These are phyloP conservation scores for Solanum ahanhuiri DNA, from an alignment of 257 asterid species.

Conservation along the genomic window DNA sequence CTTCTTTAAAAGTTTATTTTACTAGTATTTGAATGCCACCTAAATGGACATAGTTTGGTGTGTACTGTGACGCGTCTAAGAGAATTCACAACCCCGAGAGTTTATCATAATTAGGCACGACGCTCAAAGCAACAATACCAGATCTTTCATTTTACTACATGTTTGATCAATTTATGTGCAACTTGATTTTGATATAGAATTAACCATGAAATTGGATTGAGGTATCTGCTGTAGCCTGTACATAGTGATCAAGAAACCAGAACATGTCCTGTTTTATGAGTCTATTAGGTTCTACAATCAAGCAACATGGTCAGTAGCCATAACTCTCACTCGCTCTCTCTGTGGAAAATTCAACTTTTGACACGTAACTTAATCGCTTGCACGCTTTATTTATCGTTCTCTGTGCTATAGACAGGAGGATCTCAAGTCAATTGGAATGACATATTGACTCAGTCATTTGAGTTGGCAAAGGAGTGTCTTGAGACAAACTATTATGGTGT, in stretches of 20 bases:
- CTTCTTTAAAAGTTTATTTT: too few relatives aligned
- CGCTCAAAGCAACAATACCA: neutral
- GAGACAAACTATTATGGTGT: slow-evolving; percentile 34
- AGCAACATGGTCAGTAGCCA: neutral
- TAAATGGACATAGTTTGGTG: too few relatives aligned
- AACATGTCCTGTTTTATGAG: neutral
- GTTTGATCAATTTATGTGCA: neutral
- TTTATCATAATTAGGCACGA: neutral
- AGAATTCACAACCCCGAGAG: neutral
- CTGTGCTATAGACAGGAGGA: slow-evolving; percentile 10
- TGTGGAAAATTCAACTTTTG: neutral
- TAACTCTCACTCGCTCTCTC: neutral
- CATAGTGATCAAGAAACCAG: neutral
- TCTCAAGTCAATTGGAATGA: slow-evolving; percentile 9
- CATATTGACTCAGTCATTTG: slow-evolving; percentile 13
- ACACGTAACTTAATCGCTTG: neutral
- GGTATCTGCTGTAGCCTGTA: neutral
- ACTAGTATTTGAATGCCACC: too few relatives aligned
- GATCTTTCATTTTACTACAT: neutral
- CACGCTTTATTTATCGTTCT: neutral
- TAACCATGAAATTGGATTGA: neutral
- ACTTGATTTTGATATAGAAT: neutral
- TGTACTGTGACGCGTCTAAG: neutral
- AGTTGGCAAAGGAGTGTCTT: slow-evolving; percentile 26
- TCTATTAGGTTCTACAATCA: neutral